phyloP scores from a whole-genome alignment of 805 yeast genomes.

The Monosporozyma solicola region DNA sequence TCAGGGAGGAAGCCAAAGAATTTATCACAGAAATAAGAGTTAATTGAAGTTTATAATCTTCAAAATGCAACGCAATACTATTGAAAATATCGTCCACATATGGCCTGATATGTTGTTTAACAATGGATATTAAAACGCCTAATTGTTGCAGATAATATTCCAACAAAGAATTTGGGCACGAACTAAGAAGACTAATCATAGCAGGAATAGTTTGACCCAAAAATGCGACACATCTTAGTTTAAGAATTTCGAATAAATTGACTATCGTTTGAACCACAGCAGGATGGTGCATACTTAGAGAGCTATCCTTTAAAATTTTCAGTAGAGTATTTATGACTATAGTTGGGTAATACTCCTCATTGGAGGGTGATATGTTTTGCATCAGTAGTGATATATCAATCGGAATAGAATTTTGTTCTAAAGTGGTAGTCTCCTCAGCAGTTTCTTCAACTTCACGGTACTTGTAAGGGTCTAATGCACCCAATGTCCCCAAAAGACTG shows the following conservation, averaged over 20 bases:
- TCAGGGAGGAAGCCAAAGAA: slow-evolving; percentile 71
- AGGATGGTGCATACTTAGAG: slow-evolving; percentile 74
- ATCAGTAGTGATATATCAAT: slow-evolving; percentile 79
- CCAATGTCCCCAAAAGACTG: slow-evolving; percentile 75
- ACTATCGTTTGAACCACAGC: slow-evolving; percentile 85
- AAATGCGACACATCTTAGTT: slow-evolving; percentile 78
- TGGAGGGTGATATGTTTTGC: slow-evolving; percentile 86
- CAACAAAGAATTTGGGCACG: slow-evolving; percentile 62
- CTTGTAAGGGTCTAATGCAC: slow-evolving; percentile 91
- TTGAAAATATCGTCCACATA: slow-evolving; percentile 62
- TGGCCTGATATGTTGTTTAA: slow-evolving; percentile 82
- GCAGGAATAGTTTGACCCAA: slow-evolving; percentile 82
- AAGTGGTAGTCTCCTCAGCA: slow-evolving; percentile 36
- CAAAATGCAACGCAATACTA: slow-evolving; percentile 62
- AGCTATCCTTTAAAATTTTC: slow-evolving; percentile 74
- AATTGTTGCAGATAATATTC: slow-evolving; percentile 83
- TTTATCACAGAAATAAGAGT: slow-evolving; percentile 72
- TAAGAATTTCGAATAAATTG: slow-evolving; percentile 78
- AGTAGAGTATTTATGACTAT: slow-evolving; percentile 79
- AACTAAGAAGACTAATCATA: slow-evolving; percentile 67
- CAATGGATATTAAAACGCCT: slow-evolving; percentile 66
- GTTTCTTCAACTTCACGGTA: slow-evolving; percentile 78
- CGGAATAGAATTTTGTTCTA: slow-evolving; percentile 78
- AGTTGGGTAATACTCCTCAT: slow-evolving; percentile 87
- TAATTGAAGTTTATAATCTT: slow-evolving; percentile 49